These are phyloP conservation scores for Cinnamomum chago DNA, from an alignment of 164 flowering plant species.

Conservation along the genomic window DNA sequence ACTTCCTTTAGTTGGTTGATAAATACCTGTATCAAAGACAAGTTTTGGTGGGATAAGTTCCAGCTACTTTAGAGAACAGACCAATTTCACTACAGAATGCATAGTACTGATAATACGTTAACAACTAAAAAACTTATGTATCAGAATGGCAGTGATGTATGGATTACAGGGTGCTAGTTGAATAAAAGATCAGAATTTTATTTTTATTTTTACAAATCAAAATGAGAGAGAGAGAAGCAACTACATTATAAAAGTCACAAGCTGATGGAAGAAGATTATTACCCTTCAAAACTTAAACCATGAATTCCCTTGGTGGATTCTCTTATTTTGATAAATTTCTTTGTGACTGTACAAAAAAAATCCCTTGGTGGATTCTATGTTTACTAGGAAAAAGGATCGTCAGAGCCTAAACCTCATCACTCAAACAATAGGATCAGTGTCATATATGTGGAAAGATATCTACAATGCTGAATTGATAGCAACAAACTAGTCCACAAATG, in stretches of 20 bases:
- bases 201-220: too few relatives aligned
- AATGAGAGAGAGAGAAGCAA: not conserved
- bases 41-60: not conserved
- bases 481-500: not conserved
- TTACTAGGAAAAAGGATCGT: not conserved
- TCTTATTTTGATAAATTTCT: too few relatives aligned
- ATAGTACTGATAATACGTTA: not conserved
- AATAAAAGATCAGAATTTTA: not conserved
- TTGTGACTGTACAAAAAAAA: not conserved
- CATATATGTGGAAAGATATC: not conserved
- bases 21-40: conserved; percentile 55
- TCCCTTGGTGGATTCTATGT: not conserved
- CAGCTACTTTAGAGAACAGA: not conserved
- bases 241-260: not conserved
- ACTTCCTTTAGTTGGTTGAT: conserved; percentile 89
- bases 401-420: not conserved
- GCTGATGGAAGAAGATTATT: not conserved
- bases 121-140: not conserved
- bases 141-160: not conserved
- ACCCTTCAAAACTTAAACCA: not conserved
- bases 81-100: not conserved
- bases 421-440: not conserved
- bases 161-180: not conserved
- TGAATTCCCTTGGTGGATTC: not conserved
- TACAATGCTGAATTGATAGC: not conserved